phyloP scores from a whole-genome alignment of 2,329 filamentous ascomycete species.

The Zopfia rhizophila region DNA sequence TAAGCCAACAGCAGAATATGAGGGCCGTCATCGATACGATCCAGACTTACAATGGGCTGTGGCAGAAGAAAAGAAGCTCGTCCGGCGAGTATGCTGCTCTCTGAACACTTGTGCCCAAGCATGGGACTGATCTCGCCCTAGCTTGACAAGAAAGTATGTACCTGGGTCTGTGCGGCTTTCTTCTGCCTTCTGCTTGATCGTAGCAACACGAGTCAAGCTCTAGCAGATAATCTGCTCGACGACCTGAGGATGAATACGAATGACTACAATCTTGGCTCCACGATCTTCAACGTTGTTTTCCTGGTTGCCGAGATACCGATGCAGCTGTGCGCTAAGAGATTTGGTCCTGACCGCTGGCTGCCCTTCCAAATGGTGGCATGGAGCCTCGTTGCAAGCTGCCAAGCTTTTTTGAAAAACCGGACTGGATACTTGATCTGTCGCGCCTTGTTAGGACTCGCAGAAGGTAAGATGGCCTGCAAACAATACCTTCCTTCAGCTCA shows the following conservation, averaged over 20 bases:
- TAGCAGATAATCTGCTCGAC: conserved; percentile 41
- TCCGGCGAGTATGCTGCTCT: conserved; percentile 38
- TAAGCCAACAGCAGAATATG: conserved; percentile 44
- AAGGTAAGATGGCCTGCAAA: conserved; percentile 46
- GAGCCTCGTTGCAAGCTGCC: conserved; percentile 66
- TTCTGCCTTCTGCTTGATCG: conserved; percentile 62
- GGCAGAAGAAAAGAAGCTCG: conserved; percentile 60
- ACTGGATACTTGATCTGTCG: conserved; percentile 54
- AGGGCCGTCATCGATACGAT: conserved; percentile 60
- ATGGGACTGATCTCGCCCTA: conserved; percentile 22
- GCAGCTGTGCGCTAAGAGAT: conserved; percentile 56
- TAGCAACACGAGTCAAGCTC: conserved; percentile 52
- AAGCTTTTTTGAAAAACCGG: conserved; percentile 70
- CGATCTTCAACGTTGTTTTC: conserved; percentile 82
- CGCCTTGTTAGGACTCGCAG: conserved; percentile 55
- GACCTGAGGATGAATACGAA: conserved; percentile 43
- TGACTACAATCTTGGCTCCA: conserved; percentile 50
- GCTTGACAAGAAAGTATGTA: conserved; percentile 57
- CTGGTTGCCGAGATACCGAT: conserved; percentile 65
- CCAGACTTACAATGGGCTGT: conserved; percentile 59
- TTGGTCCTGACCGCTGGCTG: conserved; percentile 55
- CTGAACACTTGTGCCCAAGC: background rate
- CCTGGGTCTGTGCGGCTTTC: conserved; percentile 62
- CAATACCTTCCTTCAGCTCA: conserved; percentile 29
- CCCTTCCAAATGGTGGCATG: conserved; percentile 57